Conservation (phyloP, 495 filamentous ascomycete genomes). For the Aspergillus incahuasiensis region DNA sequence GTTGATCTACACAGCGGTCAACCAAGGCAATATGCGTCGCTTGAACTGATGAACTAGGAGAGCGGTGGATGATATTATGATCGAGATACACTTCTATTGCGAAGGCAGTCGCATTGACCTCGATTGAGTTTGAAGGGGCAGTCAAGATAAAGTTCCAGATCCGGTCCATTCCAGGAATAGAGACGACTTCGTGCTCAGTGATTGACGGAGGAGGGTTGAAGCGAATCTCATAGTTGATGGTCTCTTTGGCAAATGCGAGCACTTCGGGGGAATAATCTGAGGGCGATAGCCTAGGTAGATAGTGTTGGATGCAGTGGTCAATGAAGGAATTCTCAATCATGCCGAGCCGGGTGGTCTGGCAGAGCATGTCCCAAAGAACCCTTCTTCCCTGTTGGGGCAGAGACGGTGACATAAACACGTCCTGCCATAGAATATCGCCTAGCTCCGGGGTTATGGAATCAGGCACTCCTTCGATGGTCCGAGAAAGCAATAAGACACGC, state of each 20-base stretch:
- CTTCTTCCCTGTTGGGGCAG: constrained; percentile 52
- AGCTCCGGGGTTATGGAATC: constrained; percentile 57
- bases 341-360: constrained; percentile 42
- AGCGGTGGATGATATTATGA: constrained; percentile 34
- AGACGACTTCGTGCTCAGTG: constrained; percentile 43
- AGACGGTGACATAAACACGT: constrained; percentile 58
- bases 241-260: constrained; percentile 61
- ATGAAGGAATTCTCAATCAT: constrained; percentile 57
- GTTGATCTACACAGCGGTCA: constrained; percentile 69
- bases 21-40: constrained; percentile 75
- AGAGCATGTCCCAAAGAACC: constrained; percentile 62
- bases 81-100: constrained; percentile 76
- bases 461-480: constrained; percentile 54
- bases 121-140: constrained; percentile 64
- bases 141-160: constrained; percentile 80
- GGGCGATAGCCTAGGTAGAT: constrained; percentile 60
- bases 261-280: constrained; percentile 61
- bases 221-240: constrained; percentile 44
- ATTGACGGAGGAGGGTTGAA: constrained; percentile 34
- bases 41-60: constrained; percentile 48
- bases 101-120: constrained; percentile 58
- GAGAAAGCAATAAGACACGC: constrained; percentile 54
- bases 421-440: constrained; percentile 60
- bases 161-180: constrained; percentile 63
- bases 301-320: constrained; percentile 58